Conservation (phyloP, 2,329 filamentous ascomycete species). For the Lithohypha guttulata region DNA sequence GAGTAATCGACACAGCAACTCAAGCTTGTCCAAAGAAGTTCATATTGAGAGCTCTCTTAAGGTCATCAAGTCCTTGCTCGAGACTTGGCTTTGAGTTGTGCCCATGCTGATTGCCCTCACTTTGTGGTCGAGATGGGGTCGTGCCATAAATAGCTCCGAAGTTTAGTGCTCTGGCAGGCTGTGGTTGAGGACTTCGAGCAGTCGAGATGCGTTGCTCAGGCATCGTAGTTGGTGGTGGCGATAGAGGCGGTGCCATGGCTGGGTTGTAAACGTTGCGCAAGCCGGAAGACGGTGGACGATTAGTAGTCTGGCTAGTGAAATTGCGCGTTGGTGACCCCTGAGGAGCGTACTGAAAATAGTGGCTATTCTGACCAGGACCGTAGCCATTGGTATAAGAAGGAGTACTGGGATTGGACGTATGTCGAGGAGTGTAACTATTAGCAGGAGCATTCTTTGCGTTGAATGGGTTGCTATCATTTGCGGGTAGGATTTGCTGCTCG, state of each 20-base stretch:
- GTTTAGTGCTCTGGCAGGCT: slow-evolving; percentile 9
- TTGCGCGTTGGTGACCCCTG: slow-evolving; percentile 9
- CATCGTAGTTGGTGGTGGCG: slow-evolving; percentile 12
- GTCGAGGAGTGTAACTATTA: slow-evolving; percentile 4
- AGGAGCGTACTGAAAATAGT: slow-evolving; percentile 7
- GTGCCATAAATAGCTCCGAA: slow-evolving; percentile 12
- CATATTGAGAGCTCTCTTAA: slow-evolving; percentile 38
- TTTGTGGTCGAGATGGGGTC: not conserved
- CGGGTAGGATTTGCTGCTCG: slow-evolving; percentile 10
- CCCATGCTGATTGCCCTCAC: slow-evolving; percentile 20
- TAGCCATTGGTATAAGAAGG: slow-evolving; percentile 13
- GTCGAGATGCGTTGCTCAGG: slow-evolving; percentile 16
- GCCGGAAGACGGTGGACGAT: not conserved
- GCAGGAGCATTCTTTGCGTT: slow-evolving; percentile 16
- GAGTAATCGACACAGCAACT: too few relatives aligned
- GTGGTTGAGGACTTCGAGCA: slow-evolving; percentile 8
- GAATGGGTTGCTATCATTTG: slow-evolving; percentile 26
- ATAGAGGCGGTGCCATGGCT: not conserved
- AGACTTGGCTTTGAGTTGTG: slow-evolving; percentile 27
- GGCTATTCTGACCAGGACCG: not conserved
- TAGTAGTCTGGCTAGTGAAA: not conserved
- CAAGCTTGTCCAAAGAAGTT: slow-evolving; percentile 8
- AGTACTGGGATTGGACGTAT: slow-evolving; percentile 12
- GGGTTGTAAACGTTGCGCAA: slow-evolving; percentile 5
- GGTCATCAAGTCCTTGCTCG: slow-evolving; percentile 38